These are phyloP conservation scores for Beta vulgaris DNA, from an alignment of 148 eudicot species.

Conservation along the genomic window DNA sequence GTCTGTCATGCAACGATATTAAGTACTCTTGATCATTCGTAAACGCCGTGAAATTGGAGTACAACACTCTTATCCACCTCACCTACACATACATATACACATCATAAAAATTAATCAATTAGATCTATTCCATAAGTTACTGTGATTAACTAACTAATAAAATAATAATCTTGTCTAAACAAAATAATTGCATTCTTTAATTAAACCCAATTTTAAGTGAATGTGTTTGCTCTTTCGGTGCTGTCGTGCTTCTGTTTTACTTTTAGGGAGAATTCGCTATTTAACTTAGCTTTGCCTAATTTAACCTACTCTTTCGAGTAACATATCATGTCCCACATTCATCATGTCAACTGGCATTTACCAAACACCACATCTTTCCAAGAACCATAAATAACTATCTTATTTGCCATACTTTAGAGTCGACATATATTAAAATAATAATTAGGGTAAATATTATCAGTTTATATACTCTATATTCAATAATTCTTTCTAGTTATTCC, in stretches of 20 bases:
- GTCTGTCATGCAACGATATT: conserved; percentile 61
- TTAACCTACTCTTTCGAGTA: conserved; percentile 2
- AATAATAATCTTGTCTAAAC: background rate
- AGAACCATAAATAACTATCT: no score
- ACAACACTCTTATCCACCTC: conserved; percentile 84
- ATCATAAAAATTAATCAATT: background rate
- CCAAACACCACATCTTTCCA: background rate
- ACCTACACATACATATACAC: conserved; percentile 41
- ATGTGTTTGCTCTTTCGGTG: conserved; percentile 29
- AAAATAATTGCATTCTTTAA: conserved; percentile 9
- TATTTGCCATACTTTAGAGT: background rate
- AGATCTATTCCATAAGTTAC: no score
- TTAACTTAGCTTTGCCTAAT: background rate
- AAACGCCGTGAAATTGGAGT: conserved; percentile 69
- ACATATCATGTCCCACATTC: conserved; percentile 27
- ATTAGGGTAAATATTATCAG: background rate
- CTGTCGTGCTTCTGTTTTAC: conserved; percentile 22
- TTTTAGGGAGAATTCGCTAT: conserved; percentile 25
- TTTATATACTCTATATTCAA: no score
- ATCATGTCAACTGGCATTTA: conserved; percentile 10
- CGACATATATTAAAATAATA: background rate
- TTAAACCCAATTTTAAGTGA: background rate
- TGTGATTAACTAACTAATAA: background rate
- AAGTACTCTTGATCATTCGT: conserved; percentile 83
- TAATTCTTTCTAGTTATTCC: no score